Base-by-base conservation (phyloP, 805 yeast species). In the Hanseniaspora lachancei region DNA sequence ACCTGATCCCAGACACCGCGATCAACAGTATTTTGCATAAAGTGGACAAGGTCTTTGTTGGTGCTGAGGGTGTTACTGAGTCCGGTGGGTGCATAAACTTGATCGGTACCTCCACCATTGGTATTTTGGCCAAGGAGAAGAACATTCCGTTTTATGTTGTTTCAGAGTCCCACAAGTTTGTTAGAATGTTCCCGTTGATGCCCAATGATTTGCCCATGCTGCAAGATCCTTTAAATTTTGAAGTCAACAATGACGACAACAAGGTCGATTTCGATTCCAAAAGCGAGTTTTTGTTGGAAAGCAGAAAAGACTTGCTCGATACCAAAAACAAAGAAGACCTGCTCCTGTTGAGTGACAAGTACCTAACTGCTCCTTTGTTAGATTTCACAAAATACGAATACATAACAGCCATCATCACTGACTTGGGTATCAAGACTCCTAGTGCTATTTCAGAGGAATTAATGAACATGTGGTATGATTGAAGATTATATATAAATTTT, bases 1-100 rank as follows among this genome's bases (percentile, higher is more conserved):
- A 87, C 53, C 75, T 89, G 53, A 86, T 93, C 50, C 89, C 87
- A 18, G 99, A 93, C 66, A 81, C 88, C 54, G 95, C 96, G 8
- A 97, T 91, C 15, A 97, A 97, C 0, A 88, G 82, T 62, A 87
- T 89, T 40, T 82, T 93, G 58, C 89, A 88, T 67, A 85, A 86
- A 67, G 89, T 89, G 15, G 95, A 91, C 71, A 91, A 93, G 69
- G 86, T 93, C 5, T 78, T 93, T 60, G 93, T 93, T 61, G 99
- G 99, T 55, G 98, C 98, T 1, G 98, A 93, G 70, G 99, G 99
- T 62, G 99, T 93, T 3, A 95, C 96, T 3, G 99, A 93, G 72
- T 84, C 95, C 67, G 99, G 99, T 57, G 99, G 99, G 36, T 88
- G 95, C 49, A 91, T 93, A 62, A 93, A 93, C 69, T 89, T 86